Percentiles rank a stretch among this genome's conserved stretches.
Evolutionary conservation across 164 flowering plant genomes (phyloP).

Genomic region (Macadamia tetraphylla): DNA sequence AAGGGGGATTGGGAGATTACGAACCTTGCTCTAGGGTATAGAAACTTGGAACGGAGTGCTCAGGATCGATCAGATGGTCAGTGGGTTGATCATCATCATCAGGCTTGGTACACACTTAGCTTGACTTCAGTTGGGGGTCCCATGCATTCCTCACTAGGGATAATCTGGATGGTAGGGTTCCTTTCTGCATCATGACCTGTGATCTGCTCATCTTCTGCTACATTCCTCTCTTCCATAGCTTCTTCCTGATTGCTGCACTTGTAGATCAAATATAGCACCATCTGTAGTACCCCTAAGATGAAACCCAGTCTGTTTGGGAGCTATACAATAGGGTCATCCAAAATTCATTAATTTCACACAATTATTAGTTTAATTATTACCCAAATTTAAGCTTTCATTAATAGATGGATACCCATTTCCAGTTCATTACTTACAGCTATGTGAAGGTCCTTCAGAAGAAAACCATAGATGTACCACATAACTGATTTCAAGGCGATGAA

Average conservation of each 20-base stretch:
- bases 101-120: background rate
- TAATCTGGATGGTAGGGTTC: too few relatives aligned
- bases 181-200: too few relatives aligned
- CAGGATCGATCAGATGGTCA: too few relatives aligned
- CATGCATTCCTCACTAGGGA: background rate
- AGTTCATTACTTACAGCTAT: constrained; percentile 40
- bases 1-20: too few relatives aligned
- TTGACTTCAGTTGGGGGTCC: constrained; percentile 6
- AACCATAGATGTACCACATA: constrained; percentile 68
- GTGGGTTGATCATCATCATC: too few relatives aligned
- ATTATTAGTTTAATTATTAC: background rate
- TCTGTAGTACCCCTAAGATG: constrained; percentile 52
- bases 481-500: constrained; percentile 61
- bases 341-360: background rate
- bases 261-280: constrained; percentile 52
- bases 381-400: background rate
- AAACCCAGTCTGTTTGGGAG: constrained; percentile 60
- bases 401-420: too few relatives aligned
- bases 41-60: too few relatives aligned
- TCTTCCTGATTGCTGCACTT: constrained; percentile 19
- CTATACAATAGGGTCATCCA: constrained; percentile 17
- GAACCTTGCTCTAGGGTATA: too few relatives aligned
- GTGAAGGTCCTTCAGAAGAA: constrained; percentile 43
- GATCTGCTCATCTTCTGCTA: too few relatives aligned
- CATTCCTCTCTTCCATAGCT: too few relatives aligned